Conservation (phyloP, 2,329 filamentous ascomycete species). For the Calonectria hawksworthii region DNA sequence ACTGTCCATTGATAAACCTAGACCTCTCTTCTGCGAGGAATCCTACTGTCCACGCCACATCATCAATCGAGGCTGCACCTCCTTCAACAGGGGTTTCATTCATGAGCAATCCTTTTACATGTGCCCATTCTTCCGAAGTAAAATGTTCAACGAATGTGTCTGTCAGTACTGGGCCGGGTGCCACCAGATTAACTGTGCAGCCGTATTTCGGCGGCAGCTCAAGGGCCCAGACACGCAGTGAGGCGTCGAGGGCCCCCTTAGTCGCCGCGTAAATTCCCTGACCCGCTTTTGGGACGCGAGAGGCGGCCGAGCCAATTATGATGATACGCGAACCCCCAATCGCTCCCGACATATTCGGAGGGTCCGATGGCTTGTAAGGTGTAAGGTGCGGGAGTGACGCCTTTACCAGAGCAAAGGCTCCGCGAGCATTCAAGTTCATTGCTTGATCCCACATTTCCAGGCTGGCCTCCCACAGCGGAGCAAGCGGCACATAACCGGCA, state of each 20-base stretch:
- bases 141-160: conserved; percentile 19
- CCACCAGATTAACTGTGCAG: conserved; percentile 8
- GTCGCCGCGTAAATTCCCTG: conserved; percentile 20
- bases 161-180: conserved; percentile 11
- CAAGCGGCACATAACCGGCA: background rate
- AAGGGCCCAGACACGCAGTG: conserved; percentile 17
- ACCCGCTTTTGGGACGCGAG: conserved; percentile 18
- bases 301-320: conserved; percentile 24
- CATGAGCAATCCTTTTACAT: background rate
- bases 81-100: conserved; percentile 16
- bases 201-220: conserved; percentile 14
- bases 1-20: conserved; percentile 24
- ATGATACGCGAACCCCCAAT: conserved; percentile 19
- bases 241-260: conserved; percentile 20
- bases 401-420: background rate
- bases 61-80: conserved; percentile 11
- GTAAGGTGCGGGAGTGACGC: conserved; percentile 6
- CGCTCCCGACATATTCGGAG: conserved; percentile 16
- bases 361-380: conserved; percentile 19
- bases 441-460: background rate
- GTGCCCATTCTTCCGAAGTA: conserved; percentile 11
- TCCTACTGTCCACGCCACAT: conserved; percentile 21
- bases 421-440: background rate
- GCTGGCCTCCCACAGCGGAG: conserved; percentile 5
- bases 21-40: conserved; percentile 22